These are phyloP conservation scores for Soucietia sequanensis DNA, from an alignment of 805 yeast genomes.

Conservation along the genomic window DNA sequence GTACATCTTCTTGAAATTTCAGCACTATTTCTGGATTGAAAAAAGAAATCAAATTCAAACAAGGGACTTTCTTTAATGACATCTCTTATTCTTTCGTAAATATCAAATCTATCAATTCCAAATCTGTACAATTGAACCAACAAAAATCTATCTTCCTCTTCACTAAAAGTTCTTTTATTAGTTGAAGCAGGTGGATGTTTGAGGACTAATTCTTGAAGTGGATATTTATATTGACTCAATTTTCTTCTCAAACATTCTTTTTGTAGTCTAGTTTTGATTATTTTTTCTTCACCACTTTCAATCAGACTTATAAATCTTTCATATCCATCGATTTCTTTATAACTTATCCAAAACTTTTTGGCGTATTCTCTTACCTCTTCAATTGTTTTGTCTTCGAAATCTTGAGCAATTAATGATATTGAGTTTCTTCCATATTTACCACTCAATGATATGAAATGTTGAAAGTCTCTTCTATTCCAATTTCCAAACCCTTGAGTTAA, in stretches of 20 bases:
- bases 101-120: conserved; percentile 77
- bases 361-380: conserved; percentile 82
- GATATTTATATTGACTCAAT: conserved; percentile 66
- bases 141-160: conserved; percentile 88
- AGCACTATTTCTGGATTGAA: conserved; percentile 71
- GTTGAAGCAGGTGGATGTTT: conserved; percentile 70
- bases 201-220: conserved; percentile 74
- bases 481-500: conserved; percentile 67
- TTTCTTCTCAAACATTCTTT: conserved; percentile 79
- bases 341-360: conserved; percentile 76
- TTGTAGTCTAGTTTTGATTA: conserved; percentile 62
- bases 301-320: conserved; percentile 80
- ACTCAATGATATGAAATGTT: conserved; percentile 69
- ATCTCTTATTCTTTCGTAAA: conserved; percentile 76
- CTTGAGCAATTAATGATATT: conserved; percentile 65
- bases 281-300: conserved; percentile 85
- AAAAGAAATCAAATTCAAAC: conserved; percentile 85
- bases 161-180: conserved; percentile 66
- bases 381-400: conserved; percentile 75
- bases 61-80: conserved; percentile 71
- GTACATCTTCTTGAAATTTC: conserved; percentile 83
- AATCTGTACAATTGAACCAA: conserved; percentile 73
- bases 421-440: conserved; percentile 83
- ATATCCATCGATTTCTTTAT: conserved; percentile 80
- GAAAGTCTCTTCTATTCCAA: conserved; percentile 89